Conservation (phyloP, 495 filamentous ascomycete species). For the Penicillium psychrofluorescens region DNA sequence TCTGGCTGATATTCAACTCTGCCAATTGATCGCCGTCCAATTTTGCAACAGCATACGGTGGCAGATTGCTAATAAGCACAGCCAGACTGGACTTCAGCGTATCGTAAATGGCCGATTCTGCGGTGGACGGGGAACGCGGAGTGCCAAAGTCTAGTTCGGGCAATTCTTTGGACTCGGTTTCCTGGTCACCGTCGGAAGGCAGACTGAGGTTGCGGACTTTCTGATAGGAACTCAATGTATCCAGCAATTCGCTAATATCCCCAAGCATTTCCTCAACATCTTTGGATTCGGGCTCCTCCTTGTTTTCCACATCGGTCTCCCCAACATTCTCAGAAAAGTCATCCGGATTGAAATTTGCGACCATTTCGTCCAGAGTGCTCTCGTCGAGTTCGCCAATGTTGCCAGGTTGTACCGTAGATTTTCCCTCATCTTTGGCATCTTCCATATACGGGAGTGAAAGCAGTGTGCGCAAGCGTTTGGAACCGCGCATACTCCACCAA, state of each 20-base stretch:
- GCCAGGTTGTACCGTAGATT: slow-evolving; percentile 33
- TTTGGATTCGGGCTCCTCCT: slow-evolving; percentile 42
- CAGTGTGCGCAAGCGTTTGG: slow-evolving; percentile 47
- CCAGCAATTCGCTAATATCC: slow-evolving; percentile 75
- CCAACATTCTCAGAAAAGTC: slow-evolving; percentile 23
- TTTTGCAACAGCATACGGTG: slow-evolving; percentile 81
- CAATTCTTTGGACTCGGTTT: slow-evolving; percentile 32
- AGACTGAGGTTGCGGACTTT: slow-evolving; percentile 64
- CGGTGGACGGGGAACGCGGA: slow-evolving; percentile 46
- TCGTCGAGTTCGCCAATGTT: slow-evolving; percentile 42
- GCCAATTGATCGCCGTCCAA: slow-evolving; percentile 76
- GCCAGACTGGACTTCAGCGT: slow-evolving; percentile 65
- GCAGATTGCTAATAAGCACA: slow-evolving; percentile 65
- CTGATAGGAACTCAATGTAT: slow-evolving; percentile 82
- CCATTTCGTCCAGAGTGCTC: slow-evolving; percentile 40
- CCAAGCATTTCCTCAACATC: slow-evolving; percentile 65
- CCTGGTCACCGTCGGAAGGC: slow-evolving; percentile 30
- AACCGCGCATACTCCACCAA: slow-evolving; percentile 82
- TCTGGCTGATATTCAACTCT: slow-evolving; percentile 76
- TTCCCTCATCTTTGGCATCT: slow-evolving; percentile 21
- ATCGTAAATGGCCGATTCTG: slow-evolving; percentile 69
- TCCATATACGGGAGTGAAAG: slow-evolving; percentile 36
- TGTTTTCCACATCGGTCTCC: slow-evolving; percentile 33
- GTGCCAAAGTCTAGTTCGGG: slow-evolving; percentile 26
- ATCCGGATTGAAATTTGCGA: slow-evolving; percentile 40